phyloP scores from a whole-genome alignment of 495 filamentous ascomycete genomes.

The Poronia punctata region DNA sequence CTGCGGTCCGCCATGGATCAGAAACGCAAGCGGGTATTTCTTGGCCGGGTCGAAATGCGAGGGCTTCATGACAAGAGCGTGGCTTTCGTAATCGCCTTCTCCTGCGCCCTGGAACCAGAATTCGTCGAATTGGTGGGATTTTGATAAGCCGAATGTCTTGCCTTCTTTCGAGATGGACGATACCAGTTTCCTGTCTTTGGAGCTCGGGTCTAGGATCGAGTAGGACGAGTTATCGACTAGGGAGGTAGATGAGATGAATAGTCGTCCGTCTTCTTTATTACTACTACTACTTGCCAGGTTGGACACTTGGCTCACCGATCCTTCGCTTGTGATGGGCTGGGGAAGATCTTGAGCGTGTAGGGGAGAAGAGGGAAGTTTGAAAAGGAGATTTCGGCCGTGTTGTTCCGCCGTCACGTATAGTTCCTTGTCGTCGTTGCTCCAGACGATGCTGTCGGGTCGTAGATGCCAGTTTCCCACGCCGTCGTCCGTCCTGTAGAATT shows the following conservation, averaged over 20 bases:
- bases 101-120: conserved; percentile 57
- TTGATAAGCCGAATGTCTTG: conserved; percentile 58
- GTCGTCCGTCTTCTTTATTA: conserved; percentile 40
- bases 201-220: conserved; percentile 48
- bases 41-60: conserved; percentile 64
- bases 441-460: conserved; percentile 58
- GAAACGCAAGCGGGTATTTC: conserved; percentile 74
- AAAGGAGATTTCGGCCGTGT: conserved; percentile 55
- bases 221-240: conserved; percentile 65
- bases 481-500: conserved; percentile 56
- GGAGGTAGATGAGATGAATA: conserved; percentile 60
- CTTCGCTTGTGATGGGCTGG: conserved; percentile 50
- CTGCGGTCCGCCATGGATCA: conserved; percentile 88
- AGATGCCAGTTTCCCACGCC: conserved; percentile 60
- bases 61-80: conserved; percentile 76
- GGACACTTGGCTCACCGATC: conserved; percentile 53
- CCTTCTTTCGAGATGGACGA: conserved; percentile 68
- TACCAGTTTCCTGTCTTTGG: conserved; percentile 37
- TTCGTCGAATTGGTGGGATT: conserved; percentile 55
- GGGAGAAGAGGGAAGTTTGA: conserved; percentile 51
- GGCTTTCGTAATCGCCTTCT: conserved; percentile 48
- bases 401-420: conserved; percentile 64
- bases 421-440: conserved; percentile 56
- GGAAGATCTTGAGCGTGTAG: conserved; percentile 47
- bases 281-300: conserved; percentile 37